phyloP scores from a whole-genome alignment of 345 rosid species.

The Crucihimalaya himalaica region DNA sequence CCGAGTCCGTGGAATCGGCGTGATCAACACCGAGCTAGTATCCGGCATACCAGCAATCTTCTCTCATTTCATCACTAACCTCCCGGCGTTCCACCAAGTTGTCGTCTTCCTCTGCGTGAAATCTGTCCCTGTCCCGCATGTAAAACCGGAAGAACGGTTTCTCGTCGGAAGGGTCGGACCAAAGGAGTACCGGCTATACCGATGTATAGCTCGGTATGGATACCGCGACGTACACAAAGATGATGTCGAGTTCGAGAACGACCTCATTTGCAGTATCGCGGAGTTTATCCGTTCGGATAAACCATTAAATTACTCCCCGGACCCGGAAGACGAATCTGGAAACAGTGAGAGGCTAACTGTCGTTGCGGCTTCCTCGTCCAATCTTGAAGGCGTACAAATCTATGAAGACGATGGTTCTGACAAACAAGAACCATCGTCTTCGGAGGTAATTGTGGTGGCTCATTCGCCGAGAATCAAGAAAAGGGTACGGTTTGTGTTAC shows the following conservation, averaged over 20 bases:
- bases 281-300: conserved; percentile 73
- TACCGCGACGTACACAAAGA: conserved; percentile 89
- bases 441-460: conserved; percentile 55
- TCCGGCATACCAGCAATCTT: conserved; percentile 93
- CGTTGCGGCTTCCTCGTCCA: conserved; percentile 69
- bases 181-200: conserved; percentile 70
- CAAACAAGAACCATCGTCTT: conserved; percentile 29
- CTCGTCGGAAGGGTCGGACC: conserved; percentile 90
- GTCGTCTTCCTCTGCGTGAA: conserved; percentile 90
- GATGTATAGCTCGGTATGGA: conserved; percentile 95
- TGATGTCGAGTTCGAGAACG: conserved; percentile 80
- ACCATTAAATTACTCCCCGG: conserved; percentile 26
- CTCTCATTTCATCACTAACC: conserved; percentile 97
- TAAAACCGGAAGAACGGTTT: conserved; percentile 85
- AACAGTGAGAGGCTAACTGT: conserved; percentile 65
- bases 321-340: conserved; percentile 44
- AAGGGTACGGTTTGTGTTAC: conserved; percentile 80
- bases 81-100: conserved; percentile 98
- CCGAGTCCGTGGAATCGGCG: conserved; percentile 85
- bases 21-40: conserved; percentile 90
- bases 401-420: conserved; percentile 47
- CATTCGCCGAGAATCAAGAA: conserved; percentile 47
- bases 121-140: conserved; percentile 94
- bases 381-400: conserved; percentile 54
- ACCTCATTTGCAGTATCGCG: conserved; percentile 80